phyloP scores from a whole-genome alignment of 1,284 basidiomycete genomes.

The Boletus coffeatus region DNA sequence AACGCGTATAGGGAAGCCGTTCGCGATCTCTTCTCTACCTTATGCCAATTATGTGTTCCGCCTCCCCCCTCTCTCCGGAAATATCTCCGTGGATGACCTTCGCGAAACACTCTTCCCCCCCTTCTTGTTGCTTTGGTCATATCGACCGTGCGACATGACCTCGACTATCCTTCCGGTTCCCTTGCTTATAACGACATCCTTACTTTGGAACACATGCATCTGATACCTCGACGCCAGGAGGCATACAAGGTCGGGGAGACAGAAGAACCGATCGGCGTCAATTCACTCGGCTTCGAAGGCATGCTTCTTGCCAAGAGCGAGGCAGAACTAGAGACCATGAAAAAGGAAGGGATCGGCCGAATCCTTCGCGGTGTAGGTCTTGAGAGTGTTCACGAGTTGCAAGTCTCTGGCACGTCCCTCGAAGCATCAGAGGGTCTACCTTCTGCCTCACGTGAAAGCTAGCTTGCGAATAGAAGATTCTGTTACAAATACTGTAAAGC shows the following conservation, averaged over 20 bases:
- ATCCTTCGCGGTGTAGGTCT: conserved; percentile 60
- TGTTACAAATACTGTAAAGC: neutral
- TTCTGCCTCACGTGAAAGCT: neutral
- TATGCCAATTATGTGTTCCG: conserved; percentile 79
- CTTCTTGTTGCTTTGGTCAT: conserved; percentile 72
- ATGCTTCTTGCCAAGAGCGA: conserved; percentile 80
- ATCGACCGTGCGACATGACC: conserved; percentile 65
- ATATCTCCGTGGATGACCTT: conserved; percentile 42
- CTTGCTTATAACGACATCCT: conserved; percentile 83
- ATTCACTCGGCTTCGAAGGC: conserved; percentile 84
- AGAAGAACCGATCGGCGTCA: conserved; percentile 60
- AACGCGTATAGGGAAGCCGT: conserved; percentile 55
- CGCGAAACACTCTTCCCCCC: conserved; percentile 54
- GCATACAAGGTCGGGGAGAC: conserved; percentile 44
- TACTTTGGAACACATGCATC: conserved; percentile 76
- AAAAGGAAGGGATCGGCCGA: conserved; percentile 51
- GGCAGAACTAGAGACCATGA: conserved; percentile 62
- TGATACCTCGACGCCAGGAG: conserved; percentile 71
- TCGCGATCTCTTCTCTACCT: conserved; percentile 60
- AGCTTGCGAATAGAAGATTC: conserved; percentile 1
- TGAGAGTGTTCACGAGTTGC: conserved; percentile 57
- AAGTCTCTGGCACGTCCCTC: conserved; percentile 40
- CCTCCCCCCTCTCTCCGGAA: conserved; percentile 47
- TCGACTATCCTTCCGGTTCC: conserved; percentile 51
- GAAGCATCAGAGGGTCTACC: conserved; percentile 19